Evolutionary conservation across 2,329 filamentous ascomycete species (phyloP).

Genomic region (Lecanosticta acicola): DNA sequence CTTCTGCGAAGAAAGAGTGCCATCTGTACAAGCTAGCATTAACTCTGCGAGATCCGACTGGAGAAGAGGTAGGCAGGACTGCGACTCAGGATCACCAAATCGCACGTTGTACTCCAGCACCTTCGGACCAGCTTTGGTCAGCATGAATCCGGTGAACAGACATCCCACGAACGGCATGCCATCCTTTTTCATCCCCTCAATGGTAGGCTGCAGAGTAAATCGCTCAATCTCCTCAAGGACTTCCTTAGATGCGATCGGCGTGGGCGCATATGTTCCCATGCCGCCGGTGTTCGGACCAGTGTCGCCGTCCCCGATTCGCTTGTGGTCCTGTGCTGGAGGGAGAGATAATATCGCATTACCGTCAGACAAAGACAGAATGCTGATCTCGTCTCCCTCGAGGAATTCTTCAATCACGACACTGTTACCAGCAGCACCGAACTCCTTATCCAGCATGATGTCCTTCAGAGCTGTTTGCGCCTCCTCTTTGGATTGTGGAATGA

Average conservation of each 20-base stretch:
- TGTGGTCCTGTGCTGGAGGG: conserved; percentile 93
- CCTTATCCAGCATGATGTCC: conserved; percentile 83
- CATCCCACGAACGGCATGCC: conserved; percentile 64
- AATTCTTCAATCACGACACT: conserved; percentile 96
- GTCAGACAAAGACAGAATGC: conserved; percentile 85
- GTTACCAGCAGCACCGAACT: conserved; percentile 79
- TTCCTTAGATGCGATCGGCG: conserved; percentile 44
- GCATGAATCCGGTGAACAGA: conserved; percentile 89
- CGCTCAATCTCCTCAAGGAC: conserved; percentile 73
- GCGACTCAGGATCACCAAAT: conserved; percentile 87
- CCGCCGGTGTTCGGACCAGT: conserved; percentile 90
- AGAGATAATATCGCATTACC: conserved; percentile 77
- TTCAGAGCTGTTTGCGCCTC: conserved; percentile 77
- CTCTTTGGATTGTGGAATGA: conserved; percentile 73
- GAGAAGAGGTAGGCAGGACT: conserved; percentile 76
- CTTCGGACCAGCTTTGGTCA: conserved; percentile 73
- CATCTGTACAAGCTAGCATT: conserved; percentile 77
- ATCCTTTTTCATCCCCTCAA: conserved; percentile 81
- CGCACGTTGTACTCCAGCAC: conserved; percentile 90
- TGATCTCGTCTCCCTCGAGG: conserved; percentile 84
- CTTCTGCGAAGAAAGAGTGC: conserved; percentile 56
- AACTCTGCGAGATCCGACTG: conserved; percentile 82
- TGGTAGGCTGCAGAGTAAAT: conserved; percentile 80
- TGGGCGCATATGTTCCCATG: conserved; percentile 95
- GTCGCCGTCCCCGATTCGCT: conserved; percentile 87